Evolutionary conservation across 345 rosid species (phyloP).

Genomic region (Diplotaxis tenuifolia): DNA sequence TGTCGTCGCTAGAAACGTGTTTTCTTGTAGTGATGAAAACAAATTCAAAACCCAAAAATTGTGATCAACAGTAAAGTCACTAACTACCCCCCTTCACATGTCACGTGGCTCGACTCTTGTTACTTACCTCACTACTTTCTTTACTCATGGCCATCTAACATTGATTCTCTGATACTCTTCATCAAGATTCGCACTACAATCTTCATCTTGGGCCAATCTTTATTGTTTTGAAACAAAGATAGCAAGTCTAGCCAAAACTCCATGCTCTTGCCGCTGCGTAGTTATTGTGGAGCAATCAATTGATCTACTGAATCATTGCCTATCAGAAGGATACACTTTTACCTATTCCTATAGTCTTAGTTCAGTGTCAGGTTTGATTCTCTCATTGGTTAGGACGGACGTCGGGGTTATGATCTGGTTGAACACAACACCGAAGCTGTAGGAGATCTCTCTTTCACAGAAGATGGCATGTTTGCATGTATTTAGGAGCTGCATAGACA

Average conservation of each 20-base stretch:
- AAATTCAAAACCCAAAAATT: neutral
- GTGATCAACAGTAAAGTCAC: conserved; percentile 10
- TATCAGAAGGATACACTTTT: too few species aligned
- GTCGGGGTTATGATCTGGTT: conserved; percentile 77
- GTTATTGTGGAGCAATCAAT: conserved; percentile 62
- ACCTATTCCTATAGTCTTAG: too few species aligned
- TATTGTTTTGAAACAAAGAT: conserved; percentile 53
- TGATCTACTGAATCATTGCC: too few species aligned
- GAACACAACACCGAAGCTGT: conserved; percentile 77
- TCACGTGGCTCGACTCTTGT: neutral
- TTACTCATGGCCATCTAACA: neutral
- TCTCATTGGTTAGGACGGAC: conserved; percentile 61
- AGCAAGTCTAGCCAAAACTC: conserved; percentile 62
- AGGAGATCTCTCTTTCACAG: conserved; percentile 71
- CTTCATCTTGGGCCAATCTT: conserved; percentile 70
- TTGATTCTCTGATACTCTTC: conserved; percentile 46
- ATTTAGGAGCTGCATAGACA: conserved; percentile 88
- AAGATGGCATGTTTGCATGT: conserved; percentile 74
- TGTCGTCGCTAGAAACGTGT: too few species aligned
- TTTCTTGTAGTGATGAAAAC: too few species aligned
- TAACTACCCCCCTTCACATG: conserved; percentile 25
- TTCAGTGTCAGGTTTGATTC: conserved; percentile 61
- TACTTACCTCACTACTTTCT: conserved; percentile 12
- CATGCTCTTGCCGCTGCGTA: conserved; percentile 51
- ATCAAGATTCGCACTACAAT: conserved; percentile 53